Base-by-base conservation (phyloP, 2,329 filamentous ascomycete species). In the Pleoardoris graminearum region DNA sequence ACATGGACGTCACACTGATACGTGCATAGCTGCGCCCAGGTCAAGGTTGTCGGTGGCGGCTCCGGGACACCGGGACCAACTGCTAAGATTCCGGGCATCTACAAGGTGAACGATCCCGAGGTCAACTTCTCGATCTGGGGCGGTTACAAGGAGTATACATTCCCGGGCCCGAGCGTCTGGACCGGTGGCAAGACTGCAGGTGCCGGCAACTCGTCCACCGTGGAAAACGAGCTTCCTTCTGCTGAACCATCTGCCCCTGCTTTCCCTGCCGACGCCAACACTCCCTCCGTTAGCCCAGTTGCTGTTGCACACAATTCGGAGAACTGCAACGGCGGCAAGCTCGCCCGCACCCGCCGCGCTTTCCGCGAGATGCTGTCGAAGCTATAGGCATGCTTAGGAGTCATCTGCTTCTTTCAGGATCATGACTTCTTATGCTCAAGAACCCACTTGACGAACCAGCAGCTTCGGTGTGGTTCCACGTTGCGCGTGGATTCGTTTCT, bases 71-170 rank as follows among this genome's bases (percentile, higher is more conserved):
- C 73, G n/a, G 70, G 67, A 53, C 63, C 69, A 3, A 30, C 47
- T 11, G 75, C 73, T n/a, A 61, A 74, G 16, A 80, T 77, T 52
- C 81, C 79, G 7, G 70, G 72, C 39, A 74, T 83, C 23, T 86
- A 86, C 76, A 82, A 72, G 51, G 72, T 75, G 61, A 68, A 74
- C 47, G 82, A 85, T 4, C 27, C 41, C 4, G 41, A 25, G 7
- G 17, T 44, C 16, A 17, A 29, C 14, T 12, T 44, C 10, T 29
- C 25, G 21, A 22, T 44, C 6, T 44, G 27, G 27, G 14, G 22
- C 17, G 8, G 14, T 5, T 25, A 12, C n/a, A 32, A 10, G 27
- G n/a, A 16, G 7, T 42, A 42, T 25, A 30, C 39, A 7, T 17
- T 25, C 3, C 39, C 39, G 3, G 39, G 39, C 16, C 25, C 25